A percentile compares a stretch with the other conserved stretches of the same genome.
These are phyloP conservation scores for Karstenula rhodostoma DNA, from an alignment of 2,329 filamentous ascomycete genomes.

Conservation along the genomic window DNA sequence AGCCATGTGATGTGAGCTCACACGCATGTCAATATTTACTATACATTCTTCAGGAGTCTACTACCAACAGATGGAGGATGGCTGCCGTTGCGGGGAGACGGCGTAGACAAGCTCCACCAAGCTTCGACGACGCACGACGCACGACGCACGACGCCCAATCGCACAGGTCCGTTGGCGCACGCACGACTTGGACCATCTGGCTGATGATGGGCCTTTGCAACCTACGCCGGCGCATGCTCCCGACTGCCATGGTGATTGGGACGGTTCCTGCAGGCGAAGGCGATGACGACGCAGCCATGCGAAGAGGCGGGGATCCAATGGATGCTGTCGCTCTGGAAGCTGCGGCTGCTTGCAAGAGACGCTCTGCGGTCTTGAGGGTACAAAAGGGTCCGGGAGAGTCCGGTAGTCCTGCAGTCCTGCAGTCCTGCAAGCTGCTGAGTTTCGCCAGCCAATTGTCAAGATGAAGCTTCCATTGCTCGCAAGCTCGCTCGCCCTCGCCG, in stretches of 20 bases:
- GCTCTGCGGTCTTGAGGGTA: constrained; percentile 17
- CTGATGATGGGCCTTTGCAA: constrained; percentile 8
- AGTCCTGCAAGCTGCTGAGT: no score
- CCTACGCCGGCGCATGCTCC: constrained; percentile 26
- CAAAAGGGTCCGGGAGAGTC: constrained; percentile 29
- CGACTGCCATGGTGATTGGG: constrained; percentile 30
- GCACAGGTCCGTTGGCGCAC: not conserved
- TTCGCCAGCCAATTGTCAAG: constrained; percentile 16
- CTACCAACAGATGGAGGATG: no score
- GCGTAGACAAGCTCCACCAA: not conserved
- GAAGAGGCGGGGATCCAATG: constrained; percentile 13
- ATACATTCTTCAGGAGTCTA: no score
- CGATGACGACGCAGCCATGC: constrained; percentile 28
- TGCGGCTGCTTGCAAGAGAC: not conserved
- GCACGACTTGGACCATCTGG: not conserved
- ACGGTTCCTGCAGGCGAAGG: constrained; percentile 31
- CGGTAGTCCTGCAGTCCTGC: constrained; percentile 19
- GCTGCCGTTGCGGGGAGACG: not conserved
- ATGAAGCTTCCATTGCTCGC: constrained; percentile 41
- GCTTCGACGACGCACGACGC: constrained; percentile 2
- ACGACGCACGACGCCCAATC: not conserved
- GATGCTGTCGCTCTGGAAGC: constrained; percentile 14
- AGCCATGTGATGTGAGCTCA: not conserved
- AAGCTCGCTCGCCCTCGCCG: constrained; percentile 26
- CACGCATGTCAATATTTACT: no score